Evolutionary conservation across 192 early-diverging fungal genomes (phyloP).

Genomic region (Haplosporangium gracile): DNA sequence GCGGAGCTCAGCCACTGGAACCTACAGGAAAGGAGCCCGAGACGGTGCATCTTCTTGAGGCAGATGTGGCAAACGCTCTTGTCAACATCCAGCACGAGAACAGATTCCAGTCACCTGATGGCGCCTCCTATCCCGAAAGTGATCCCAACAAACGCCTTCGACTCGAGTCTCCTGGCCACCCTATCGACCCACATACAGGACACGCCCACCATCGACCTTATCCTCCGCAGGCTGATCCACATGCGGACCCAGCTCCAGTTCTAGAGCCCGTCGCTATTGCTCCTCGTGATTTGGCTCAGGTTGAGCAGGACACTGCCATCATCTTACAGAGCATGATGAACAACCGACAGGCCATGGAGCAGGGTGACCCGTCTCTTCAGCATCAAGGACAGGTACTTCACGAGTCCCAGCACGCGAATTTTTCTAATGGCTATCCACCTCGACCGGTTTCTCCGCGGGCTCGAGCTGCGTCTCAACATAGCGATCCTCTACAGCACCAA

Average conservation of each 20-base stretch:
- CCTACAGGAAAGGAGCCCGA: slow-evolving; percentile 23
- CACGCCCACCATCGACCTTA: slow-evolving; percentile 8
- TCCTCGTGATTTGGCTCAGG: slow-evolving; percentile 18
- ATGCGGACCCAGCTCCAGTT: not conserved
- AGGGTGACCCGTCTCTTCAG: not conserved
- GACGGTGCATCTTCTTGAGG: slow-evolving; percentile 27
- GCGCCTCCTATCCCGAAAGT: not conserved
- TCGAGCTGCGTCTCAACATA: not conserved
- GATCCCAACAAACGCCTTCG: slow-evolving; percentile 15
- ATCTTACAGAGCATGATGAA: slow-evolving; percentile 45
- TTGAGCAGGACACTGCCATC: slow-evolving; percentile 28
- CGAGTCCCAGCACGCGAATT: not conserved
- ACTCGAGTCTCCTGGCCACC: slow-evolving; percentile 10
- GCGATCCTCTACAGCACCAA: slow-evolving; percentile 4
- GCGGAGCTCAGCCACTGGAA: not conserved
- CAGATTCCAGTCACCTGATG: slow-evolving; percentile 33
- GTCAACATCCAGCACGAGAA: slow-evolving; percentile 42
- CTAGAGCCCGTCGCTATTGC: not conserved
- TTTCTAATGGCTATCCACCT: not conserved
- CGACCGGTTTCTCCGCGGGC: not conserved
- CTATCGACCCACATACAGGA: not conserved
- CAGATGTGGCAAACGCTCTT: slow-evolving; percentile 31
- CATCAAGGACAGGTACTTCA: slow-evolving; percentile 14
- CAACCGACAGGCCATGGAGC: slow-evolving; percentile 22
- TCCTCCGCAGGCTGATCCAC: not conserved